Evolutionary conservation across 345 rosid genomes (phyloP).

Genomic region (Stellera chamaejasme): DNA sequence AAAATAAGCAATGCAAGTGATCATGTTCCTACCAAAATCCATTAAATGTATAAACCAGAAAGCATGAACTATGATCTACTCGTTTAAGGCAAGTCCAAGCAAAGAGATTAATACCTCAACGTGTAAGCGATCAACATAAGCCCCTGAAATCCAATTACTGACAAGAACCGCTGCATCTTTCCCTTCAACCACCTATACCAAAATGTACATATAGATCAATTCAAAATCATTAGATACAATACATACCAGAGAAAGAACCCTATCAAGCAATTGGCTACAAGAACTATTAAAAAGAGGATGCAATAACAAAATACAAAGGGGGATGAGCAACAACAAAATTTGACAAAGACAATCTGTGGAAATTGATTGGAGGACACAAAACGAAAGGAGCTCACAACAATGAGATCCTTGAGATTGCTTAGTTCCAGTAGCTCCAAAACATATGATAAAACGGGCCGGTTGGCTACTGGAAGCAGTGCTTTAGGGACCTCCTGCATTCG

Average conservation of each 20-base stretch:
- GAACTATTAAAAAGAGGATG: not conserved
- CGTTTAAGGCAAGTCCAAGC: not conserved
- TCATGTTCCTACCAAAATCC: too few relatives aligned
- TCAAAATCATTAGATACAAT: not conserved
- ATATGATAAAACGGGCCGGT: conserved; percentile 82
- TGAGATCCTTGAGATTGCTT: conserved; percentile 78
- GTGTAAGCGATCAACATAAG: conserved; percentile 82
- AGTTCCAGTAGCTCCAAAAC: conserved; percentile 73
- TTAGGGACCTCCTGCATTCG: conserved; percentile 77
- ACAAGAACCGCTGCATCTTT: conserved; percentile 71
- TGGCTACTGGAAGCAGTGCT: conserved; percentile 89
- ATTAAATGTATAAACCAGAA: too few relatives aligned
- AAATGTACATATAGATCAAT: not conserved
- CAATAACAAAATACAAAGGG: not conserved
- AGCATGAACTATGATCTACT: too few relatives aligned
- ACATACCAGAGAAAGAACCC: not conserved
- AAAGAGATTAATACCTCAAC: conserved; percentile 49
- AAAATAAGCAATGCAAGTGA: too few relatives aligned
- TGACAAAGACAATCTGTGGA: not conserved
- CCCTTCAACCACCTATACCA: conserved; percentile 88
- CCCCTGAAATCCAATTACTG: conserved; percentile 84
- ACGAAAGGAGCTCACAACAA: conserved; percentile 45
- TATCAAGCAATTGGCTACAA: not conserved
- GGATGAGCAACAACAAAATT: not conserved
- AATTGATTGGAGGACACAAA: not conserved